Base-by-base conservation (phyloP, 1,284 basidiomycete species). In the Somion occarium region DNA sequence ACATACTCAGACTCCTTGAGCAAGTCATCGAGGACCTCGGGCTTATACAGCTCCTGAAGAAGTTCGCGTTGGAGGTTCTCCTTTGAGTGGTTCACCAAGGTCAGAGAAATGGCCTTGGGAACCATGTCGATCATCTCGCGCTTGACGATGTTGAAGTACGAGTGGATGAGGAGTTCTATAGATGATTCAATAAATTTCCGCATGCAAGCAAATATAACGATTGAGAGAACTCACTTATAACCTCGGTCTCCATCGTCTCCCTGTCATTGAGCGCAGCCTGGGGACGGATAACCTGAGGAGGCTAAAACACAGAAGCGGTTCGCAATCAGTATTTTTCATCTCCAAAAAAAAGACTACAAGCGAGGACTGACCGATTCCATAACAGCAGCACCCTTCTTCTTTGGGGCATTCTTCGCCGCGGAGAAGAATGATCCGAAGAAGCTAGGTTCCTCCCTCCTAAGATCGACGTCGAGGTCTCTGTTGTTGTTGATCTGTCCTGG, bases 111-210 rank as follows among this genome's bases (percentile, higher is more conserved):
- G 34, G 96, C 95, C 70, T 95, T 93, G 18, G 97, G 97, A 7
- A 99, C 91, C 94, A 98, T 98, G 71, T 99, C 97, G 66, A 98
- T 98, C 87, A 99, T 94, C 70, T 98, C 95, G 50, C 95, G 89
- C 79, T 99, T 98, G 56, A 98, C 93, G 58, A 98, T 93, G 70
- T 95, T 93, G 78, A 90, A 97, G 74, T 98, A 97, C 3, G 91
- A 95, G 65, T 88, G 80, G 59, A 96, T 95, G 62, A 96, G 82
- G 42, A 94, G 77, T 69, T 94, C 91, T 93, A 62, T 18, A 50
- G 30, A 50, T n/a, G n/a, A n/a, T n/a, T n/a, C n/a, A n/a, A n/a
- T n/a, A n/a, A n/a, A n/a, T n/a, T n/a, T n/a, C n/a, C n/a, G n/a
- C n/a, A n/a, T n/a, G n/a, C n/a, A n/a, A 20, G 46, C 37, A 12